Conservation (phyloP, 2,329 filamentous ascomycete species). For the Thielaviopsis ethacetica region DNA sequence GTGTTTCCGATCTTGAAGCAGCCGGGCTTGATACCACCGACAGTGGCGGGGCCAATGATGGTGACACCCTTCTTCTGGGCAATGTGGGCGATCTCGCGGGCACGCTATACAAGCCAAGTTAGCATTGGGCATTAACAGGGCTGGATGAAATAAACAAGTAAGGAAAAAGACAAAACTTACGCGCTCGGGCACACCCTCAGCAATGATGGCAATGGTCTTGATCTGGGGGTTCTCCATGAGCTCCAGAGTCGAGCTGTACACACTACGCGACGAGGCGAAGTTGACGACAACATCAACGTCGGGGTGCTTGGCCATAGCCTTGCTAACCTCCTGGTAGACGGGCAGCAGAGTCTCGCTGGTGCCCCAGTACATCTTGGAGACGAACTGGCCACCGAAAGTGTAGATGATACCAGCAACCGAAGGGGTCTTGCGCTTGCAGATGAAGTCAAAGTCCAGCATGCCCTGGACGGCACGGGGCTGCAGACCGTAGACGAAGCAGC, state of each 20-base stretch:
- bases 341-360: constrained; percentile 97
- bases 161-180: constrained; percentile 36
- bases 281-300: constrained; percentile 98
- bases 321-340: constrained; percentile 86
- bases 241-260: constrained; percentile 97
- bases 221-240: constrained; percentile 94
- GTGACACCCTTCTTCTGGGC: constrained; percentile 97
- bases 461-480: constrained; percentile 85
- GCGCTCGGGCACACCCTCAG: constrained; percentile 95
- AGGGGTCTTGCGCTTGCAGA: constrained; percentile 94
- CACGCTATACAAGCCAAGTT: constrained; percentile 41
- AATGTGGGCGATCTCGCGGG: constrained; percentile 92
- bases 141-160: background rate
- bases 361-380: constrained; percentile 99
- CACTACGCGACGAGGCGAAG: constrained; percentile 96
- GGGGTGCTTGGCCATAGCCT: constrained; percentile 89
- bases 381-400: constrained; percentile 98
- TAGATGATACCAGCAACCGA: constrained; percentile 99
- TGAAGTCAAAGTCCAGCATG: constrained; percentile 99
- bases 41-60: constrained; percentile 95
- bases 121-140: background rate
- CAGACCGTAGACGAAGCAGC: constrained; percentile 99
- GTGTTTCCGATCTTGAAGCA: constrained; percentile 99
- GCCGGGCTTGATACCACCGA: constrained; percentile 98
- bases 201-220: constrained; percentile 98